Base-by-base conservation (phyloP, 164 flowering plant species). In the Liquidambar formosana region DNA sequence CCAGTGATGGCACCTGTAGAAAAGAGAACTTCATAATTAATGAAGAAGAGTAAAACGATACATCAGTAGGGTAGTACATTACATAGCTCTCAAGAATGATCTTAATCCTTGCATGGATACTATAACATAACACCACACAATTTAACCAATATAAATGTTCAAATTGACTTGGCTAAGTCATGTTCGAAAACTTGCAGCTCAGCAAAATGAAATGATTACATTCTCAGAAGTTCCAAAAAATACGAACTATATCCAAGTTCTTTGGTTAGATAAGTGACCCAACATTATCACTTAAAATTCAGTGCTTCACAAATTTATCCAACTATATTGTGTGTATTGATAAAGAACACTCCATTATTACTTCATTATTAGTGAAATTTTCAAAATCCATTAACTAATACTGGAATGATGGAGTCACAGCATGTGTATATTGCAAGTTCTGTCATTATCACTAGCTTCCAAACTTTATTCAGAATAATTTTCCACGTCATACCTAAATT, bases 1-100 rank as follows among this genome's bases (percentile, higher is more conserved):
- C 93, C 74, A 89, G 67, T 9, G 89, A 14, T 14, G 93, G 93
- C 38, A 86, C 93, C 92, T 88, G 28, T 25, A 46, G 33, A 61
- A 25, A 68, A 25, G 15, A 65, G 8, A 41, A 28, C 6, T 44
- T 57, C 22, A 14, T 33, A 45, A 45, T 64, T 21, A 22, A 41
- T 16, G 18, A 52, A 65, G 10, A 57, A 25, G 47, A 14, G 18
- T 18, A 23, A 57, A 41, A 21, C 8, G 26, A 33, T 33, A 33
- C 41, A 2, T 33, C 6, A 6, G 6, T 33, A 18, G 19, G 43
- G 45, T 47, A 21, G 26, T 57, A 23, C 16, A 57, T 46, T 25
- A 11, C 26, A 57, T 65, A 54, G 23, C 58, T 22, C 15, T 54
- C 16, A 60, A 59, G 44, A 60, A 60, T 28, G 45, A 38, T 28